Base-by-base conservation (phyloP, 2,329 filamentous ascomycete genomes). In the Aspergillus ochraceus region DNA sequence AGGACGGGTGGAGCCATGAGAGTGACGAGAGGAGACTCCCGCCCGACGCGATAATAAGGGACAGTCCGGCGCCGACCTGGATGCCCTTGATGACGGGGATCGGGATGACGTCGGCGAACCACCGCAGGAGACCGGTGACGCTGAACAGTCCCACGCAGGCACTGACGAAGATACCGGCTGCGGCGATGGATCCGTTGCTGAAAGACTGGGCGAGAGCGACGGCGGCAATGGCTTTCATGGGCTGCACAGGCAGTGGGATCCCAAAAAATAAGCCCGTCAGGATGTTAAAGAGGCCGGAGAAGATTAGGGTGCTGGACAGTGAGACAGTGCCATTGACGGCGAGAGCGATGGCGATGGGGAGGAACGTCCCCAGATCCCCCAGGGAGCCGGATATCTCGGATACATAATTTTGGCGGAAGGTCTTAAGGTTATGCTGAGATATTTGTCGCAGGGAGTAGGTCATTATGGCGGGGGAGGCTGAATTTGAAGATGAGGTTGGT, bases 61-160 rank as follows among this genome's bases (percentile, higher is more conserved):
- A 92, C 52, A 98, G 80, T 1, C 94, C 94, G 4, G 94, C 94
- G 42, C 94, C 94, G 52, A 97, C 86, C 76, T 98, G 95, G 65
- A 98, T 97, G 30, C 94, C 94, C 73, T 96, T 97, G 55, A 98
- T 88, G 0, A 98, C 90, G 0, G 93, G 91, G 14, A 93, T 86
- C 0, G 94, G 94, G 9, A 96, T 89, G 14, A 88, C 81, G n/a
- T 81, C 78, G 9, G 90, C 88, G 54, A 91, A 87, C 83, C 87
- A 89, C 59, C 83, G 83, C 32, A 97, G 80, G n/a, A 95, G 77
- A 0, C 94, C 91, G 0, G 92, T 96, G 4, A 88, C 72, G 70
- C 90, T 93, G 72, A 97, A 87, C 1, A 96, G 6, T 9, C 94
- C 82, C 9, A 97, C 88, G 22, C 89, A 84, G 6, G 79, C 79